Conservation (phyloP, 768 basidiomycete genomes). For the Boletus eberwhitei region DNA sequence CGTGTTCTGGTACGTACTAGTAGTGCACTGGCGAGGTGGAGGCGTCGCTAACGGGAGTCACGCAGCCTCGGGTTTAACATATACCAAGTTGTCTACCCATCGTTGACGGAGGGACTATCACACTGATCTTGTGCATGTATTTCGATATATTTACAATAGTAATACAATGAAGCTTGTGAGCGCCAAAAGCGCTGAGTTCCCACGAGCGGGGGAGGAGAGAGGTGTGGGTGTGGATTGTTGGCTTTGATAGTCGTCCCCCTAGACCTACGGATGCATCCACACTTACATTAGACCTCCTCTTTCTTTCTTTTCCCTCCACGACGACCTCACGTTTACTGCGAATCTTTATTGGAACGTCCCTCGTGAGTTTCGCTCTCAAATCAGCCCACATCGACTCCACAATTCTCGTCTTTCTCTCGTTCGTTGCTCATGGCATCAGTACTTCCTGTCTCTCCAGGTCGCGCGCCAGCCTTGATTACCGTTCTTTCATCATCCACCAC, state of each 20-base stretch:
- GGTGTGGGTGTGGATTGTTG: background rate
- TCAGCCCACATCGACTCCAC: slow-evolving; percentile 5
- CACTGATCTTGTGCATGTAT: slow-evolving; percentile 1
- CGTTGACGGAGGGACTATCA: slow-evolving; percentile 1
- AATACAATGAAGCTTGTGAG: background rate
- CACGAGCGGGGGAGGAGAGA: slow-evolving; percentile 17
- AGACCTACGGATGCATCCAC: slow-evolving; percentile 32
- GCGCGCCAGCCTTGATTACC: slow-evolving; percentile 8
- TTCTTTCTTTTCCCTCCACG: slow-evolving; percentile 4
- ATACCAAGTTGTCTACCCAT: slow-evolving; percentile 53
- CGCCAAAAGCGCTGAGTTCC: slow-evolving; percentile 15
- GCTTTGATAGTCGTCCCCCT: slow-evolving; percentile 24
- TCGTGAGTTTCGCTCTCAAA: background rate
- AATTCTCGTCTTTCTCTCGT: background rate
- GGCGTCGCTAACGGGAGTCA: slow-evolving; percentile 3
- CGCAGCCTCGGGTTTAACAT: slow-evolving; percentile 76
- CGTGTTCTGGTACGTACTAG: slow-evolving; percentile 87
- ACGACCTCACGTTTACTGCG: slow-evolving; percentile 4
- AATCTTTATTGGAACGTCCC: slow-evolving; percentile 1
- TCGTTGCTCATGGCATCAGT: background rate
- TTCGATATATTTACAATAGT: slow-evolving; percentile 1
- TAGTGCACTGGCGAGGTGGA: too few relatives aligned
- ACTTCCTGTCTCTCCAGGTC: background rate
- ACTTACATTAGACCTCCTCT: slow-evolving; percentile 16
- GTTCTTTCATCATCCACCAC: background rate